Base-by-base conservation (phyloP, 2,329 filamentous ascomycete genomes). In the Aureobasidium zeae region DNA sequence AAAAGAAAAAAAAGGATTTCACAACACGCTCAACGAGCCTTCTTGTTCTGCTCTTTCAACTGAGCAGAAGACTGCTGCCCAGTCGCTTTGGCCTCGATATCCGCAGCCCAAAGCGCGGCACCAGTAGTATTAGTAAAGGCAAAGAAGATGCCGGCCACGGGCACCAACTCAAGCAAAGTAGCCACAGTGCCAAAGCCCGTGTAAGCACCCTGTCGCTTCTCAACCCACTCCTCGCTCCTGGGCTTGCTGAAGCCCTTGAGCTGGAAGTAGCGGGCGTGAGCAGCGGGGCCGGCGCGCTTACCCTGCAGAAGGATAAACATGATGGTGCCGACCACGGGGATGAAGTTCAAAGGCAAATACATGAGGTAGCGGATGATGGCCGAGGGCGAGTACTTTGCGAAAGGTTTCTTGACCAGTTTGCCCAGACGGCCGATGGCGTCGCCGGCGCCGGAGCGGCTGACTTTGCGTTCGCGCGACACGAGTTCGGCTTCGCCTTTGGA, bases 31-130 rank as follows among this genome's bases (percentile, higher is more conserved):
- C 21, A 42, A 19, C 5, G 10, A 11, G 34, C 43, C 43, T 45
- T 45, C 48, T 53, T 55, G 3, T 55, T 57, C 46, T 59, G 53
- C 26, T 61, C 55, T 37, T 53, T 52, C 25, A 64, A 48, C 21
- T 49, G 59, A 3, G 59, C 54, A 9, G 57, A 61, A 3, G 52
- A 55, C 10, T 53, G 48, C 11, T 50, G 52, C 5, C 31, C 24
- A 13, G 29, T 25, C n/a, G 11, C 24, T 36, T 54, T 48, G 16
- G 36, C 29, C 51, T 65, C 62, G 17, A 64, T 46, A 35, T 65
- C 87, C 13, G 86, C 84, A 29, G 89, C 88, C 87, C 87, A 95
- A n/a, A 96, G 67, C 6, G 89, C 89, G 43, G 88, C 89, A 6
- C 87, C 89, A 47, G 94, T 86, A 1, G 85, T 83, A 61, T 94